A percentile compares a stretch with the other conserved stretches of the same genome.
Evolutionary conservation across 768 basidiomycete species (phyloP).

Genomic region (Phanerochaete carnosa): DNA sequence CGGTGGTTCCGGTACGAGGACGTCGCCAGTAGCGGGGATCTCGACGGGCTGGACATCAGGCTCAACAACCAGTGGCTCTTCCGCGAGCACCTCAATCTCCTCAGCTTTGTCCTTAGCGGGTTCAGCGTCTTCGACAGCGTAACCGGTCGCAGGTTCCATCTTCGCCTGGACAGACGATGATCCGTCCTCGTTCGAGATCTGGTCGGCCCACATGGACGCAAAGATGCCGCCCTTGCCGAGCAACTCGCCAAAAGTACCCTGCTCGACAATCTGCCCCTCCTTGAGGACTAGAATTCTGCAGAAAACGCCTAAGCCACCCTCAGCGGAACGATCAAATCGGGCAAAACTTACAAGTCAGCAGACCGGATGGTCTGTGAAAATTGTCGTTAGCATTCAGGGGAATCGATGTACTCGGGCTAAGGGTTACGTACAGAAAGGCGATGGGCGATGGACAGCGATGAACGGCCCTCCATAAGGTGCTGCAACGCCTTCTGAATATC

Average conservation of each 20-base stretch:
- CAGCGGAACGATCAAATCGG: not conserved
- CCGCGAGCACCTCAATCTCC: constrained; percentile 3
- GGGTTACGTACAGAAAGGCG: constrained; percentile 63
- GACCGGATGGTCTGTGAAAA: constrained; percentile 46
- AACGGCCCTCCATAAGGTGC: constrained; percentile 69
- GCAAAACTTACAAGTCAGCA: constrained; percentile 42
- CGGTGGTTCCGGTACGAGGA: constrained; percentile 13
- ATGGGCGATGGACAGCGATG: constrained; percentile 77
- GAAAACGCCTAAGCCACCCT: not conserved
- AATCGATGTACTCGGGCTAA: not conserved
- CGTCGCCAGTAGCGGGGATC: constrained; percentile 8
- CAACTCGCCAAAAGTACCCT: constrained; percentile 76
- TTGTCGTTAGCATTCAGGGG: constrained; percentile 1
- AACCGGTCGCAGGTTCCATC: constrained; percentile 42
- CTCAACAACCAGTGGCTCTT: constrained; percentile 8
- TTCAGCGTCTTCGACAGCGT: constrained; percentile 31
- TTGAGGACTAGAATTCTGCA: constrained; percentile 84
- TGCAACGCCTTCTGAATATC: constrained; percentile 88
- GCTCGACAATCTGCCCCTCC: constrained; percentile 85
- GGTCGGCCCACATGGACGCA: constrained; percentile 87
- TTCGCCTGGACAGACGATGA: constrained; percentile 30
- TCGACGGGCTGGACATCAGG: constrained; percentile 12
- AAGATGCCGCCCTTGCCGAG: constrained; percentile 69
- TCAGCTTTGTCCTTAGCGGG: constrained; percentile 12
- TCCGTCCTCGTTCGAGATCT: constrained; percentile 64